Conservation (phyloP, 2,329 filamentous ascomycete genomes). For the Zopfia rhizophila region DNA sequence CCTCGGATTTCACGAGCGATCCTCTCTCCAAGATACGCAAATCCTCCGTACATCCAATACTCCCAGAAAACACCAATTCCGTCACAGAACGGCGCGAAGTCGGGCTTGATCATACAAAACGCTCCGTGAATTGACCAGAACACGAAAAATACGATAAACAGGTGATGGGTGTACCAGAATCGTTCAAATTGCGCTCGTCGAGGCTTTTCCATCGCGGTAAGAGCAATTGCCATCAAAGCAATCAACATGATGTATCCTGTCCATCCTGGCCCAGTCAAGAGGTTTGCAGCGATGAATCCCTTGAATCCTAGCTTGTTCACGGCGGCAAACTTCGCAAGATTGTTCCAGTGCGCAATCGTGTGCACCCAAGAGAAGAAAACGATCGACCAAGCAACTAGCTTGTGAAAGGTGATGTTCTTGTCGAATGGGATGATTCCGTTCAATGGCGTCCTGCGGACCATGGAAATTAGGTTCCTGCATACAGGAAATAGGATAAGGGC, state of each 20-base stretch:
- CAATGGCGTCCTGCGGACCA: slow-evolving; percentile 80
- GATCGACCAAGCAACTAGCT: slow-evolving; percentile 85
- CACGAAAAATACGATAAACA: slow-evolving; percentile 88
- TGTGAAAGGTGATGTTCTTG: slow-evolving; percentile 91
- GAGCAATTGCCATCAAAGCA: slow-evolving; percentile 79
- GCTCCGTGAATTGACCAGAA: slow-evolving; percentile 92
- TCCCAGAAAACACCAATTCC: slow-evolving; percentile 87
- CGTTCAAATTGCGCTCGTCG: slow-evolving; percentile 85
- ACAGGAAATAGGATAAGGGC: slow-evolving; percentile 83
- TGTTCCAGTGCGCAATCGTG: slow-evolving; percentile 88
- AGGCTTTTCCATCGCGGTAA: slow-evolving; percentile 80
- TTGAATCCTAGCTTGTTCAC: slow-evolving; percentile 81
- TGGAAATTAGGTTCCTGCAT: slow-evolving; percentile 84
- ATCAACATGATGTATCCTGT: slow-evolving; percentile 86
- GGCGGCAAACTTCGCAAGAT: slow-evolving; percentile 79
- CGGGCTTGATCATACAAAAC: slow-evolving; percentile 90
- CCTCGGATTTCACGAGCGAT: slow-evolving; percentile 82
- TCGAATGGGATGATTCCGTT: slow-evolving; percentile 90
- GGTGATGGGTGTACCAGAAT: slow-evolving; percentile 91
- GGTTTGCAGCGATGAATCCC: slow-evolving; percentile 80
- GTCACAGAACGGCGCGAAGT: slow-evolving; percentile 80
- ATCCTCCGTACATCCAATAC: slow-evolving; percentile 88
- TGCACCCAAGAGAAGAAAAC: slow-evolving; percentile 90
- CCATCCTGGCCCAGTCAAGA: slow-evolving; percentile 84
- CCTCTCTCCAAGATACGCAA: slow-evolving; percentile 82